These are phyloP conservation scores for Colletotrichum salicis DNA, from an alignment of 2,329 filamentous ascomycete species.

Conservation along the genomic window DNA sequence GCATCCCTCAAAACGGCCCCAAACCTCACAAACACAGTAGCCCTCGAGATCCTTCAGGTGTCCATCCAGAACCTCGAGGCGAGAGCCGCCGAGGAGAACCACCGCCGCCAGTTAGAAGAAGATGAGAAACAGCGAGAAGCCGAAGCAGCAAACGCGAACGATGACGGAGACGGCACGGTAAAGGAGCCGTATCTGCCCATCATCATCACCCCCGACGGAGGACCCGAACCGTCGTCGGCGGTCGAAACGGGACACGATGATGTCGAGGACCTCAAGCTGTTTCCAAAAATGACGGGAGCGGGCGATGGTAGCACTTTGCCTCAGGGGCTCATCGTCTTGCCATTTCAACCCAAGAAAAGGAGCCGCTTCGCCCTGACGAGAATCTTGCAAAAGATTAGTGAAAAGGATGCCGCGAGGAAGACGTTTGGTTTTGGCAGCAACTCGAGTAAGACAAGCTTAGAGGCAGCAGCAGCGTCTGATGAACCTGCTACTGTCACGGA, in stretches of 20 bases:
- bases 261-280: background rate
- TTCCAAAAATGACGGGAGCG: background rate
- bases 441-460: constrained; percentile 15
- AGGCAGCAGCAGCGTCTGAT: background rate
- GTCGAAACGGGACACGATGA: background rate
- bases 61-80: constrained; percentile 58
- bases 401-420: constrained; percentile 37
- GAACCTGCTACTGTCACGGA: background rate
- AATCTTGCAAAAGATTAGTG: constrained; percentile 22
- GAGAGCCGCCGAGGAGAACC: constrained; percentile 48
- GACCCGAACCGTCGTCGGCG: background rate
- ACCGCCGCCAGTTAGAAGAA: constrained; percentile 41
- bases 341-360: constrained; percentile 40
- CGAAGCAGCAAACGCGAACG: constrained; percentile 11
- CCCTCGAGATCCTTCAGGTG: constrained; percentile 53
- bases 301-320: constrained; percentile 12
- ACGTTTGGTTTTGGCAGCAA: constrained; percentile 30
- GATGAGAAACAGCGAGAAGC: constrained; percentile 40
- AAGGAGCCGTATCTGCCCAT: constrained; percentile 51
- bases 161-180: constrained; percentile 41
- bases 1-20: constrained; percentile 50
- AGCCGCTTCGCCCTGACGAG: constrained; percentile 45
- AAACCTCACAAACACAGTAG: constrained; percentile 51
- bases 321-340: constrained; percentile 21
- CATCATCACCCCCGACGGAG: constrained; percentile 38